phyloP scores from a whole-genome alignment of 371 early-diverging fungal species.

The Nosema granulosis region DNA sequence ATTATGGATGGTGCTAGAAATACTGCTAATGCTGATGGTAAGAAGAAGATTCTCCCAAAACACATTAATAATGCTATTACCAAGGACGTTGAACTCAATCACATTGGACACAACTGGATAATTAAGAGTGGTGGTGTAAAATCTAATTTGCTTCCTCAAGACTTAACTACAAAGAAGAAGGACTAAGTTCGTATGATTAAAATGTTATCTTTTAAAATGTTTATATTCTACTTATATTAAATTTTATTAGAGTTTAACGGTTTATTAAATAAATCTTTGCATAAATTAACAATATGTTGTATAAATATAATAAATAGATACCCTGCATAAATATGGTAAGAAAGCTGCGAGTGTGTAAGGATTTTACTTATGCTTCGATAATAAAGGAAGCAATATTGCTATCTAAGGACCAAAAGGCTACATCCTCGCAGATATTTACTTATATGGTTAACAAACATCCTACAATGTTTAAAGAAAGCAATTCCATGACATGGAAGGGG shows the following conservation, averaged over 20 bases:
- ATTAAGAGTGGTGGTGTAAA: slow-evolving; percentile 64
- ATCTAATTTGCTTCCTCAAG: slow-evolving; percentile 12
- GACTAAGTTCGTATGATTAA: slow-evolving; percentile 9
- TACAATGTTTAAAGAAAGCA: slow-evolving; percentile 27
- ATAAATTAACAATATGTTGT: slow-evolving; percentile 5
- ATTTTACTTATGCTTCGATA: slow-evolving; percentile 49
- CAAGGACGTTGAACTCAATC: slow-evolving; percentile 64
- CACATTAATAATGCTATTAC: slow-evolving; percentile 64
- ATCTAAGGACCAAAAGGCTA: slow-evolving; percentile 27
- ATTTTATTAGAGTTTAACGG: not conserved
- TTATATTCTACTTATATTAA: not conserved
- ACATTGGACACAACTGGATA: slow-evolving; percentile 60
- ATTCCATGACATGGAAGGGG: slow-evolving; percentile 58
- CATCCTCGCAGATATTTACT: slow-evolving; percentile 45
- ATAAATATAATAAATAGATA: not conserved
- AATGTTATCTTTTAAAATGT: not conserved
- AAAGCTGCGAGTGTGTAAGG: slow-evolving; percentile 43
- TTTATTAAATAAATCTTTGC: not conserved
- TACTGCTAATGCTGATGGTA: slow-evolving; percentile 63
- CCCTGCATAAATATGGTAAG: slow-evolving; percentile 34
- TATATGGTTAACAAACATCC: slow-evolving; percentile 54
- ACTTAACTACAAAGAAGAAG: slow-evolving; percentile 19
- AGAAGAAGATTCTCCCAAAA: slow-evolving; percentile 67
- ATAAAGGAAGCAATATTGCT: slow-evolving; percentile 49
- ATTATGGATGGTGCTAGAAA: slow-evolving; percentile 65